Base-by-base conservation (phyloP, 1,139 yeast species). In the Pneumocystis wakefieldiae region DNA sequence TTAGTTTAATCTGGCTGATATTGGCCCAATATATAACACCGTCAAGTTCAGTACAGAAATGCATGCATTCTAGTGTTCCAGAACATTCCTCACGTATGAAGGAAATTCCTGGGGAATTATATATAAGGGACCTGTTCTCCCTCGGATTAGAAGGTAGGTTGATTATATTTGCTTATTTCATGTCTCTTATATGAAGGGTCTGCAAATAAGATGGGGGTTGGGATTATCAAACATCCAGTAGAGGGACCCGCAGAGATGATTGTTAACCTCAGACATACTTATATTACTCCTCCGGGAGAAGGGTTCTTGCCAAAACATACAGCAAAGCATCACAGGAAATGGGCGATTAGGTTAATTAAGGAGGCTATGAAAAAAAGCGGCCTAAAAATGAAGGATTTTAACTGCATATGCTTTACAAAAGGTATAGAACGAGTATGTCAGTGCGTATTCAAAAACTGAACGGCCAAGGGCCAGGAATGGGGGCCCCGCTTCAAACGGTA, bases 391-490 rank as follows among this genome's bases (percentile, higher is more conserved):
- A 65, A 72, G 1, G 94, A 89, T 62, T 75, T 92, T 36, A 96
- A 91, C 73, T 90, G 95, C 69, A 87, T 92, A 63, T 90, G 97
- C 73, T 92, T 91, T 73, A 64, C 66, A n/a, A 28, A 64, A 14
- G 62, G 62, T 36, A 63, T 4, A 32, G 35, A 32, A 32, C 7
- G 8, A 32, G 6, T 32, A 32, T 32, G 7, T 1, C 8, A 32
- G 35, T 7, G 7, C 7, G 7, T 32, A 32, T 32, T 32, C 8
- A 32, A 32, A 7, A 8, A 7, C 35, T 32, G 7, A 32, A 14
- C 14, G 14, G 97, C 1, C 95, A 87, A 74, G 99, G 98, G 3
- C 98, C 98, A 0, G 99, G 99, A 1, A 94, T 92, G 98, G 99
- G 98, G 2, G 97, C 97, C 0, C 99, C 98, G 0, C 76, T 92